These are phyloP conservation scores for Naegleria gruberi DNA, from an alignment of 208 protist genomes.

Conservation along the genomic window DNA sequence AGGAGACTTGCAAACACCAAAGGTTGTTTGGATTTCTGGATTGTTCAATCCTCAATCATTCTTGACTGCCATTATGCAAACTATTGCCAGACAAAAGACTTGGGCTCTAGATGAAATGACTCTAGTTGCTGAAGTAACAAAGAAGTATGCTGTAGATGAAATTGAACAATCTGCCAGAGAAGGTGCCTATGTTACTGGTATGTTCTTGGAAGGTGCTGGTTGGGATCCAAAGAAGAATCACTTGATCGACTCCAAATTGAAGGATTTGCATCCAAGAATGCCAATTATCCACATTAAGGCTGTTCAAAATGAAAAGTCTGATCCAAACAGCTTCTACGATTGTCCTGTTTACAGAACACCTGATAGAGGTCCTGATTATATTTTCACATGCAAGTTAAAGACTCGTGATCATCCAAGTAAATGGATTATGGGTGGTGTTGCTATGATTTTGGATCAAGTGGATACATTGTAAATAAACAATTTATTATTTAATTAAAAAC, in stretches of 20 bases:
- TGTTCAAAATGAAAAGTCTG: conserved; percentile 64
- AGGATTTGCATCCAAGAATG: conserved; percentile 86
- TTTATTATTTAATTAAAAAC: no score
- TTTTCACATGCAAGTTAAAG: conserved; percentile 89
- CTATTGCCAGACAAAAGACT: conserved; percentile 89
- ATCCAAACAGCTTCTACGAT: conserved; percentile 60
- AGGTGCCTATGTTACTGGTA: conserved; percentile 90
- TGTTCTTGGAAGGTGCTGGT: conserved; percentile 91
- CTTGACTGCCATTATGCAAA: conserved; percentile 96
- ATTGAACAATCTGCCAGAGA: conserved; percentile 86
- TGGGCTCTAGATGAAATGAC: conserved; percentile 92
- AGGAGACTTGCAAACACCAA: conserved; percentile 76
- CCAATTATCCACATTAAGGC: conserved; percentile 82
- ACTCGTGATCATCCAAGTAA: conserved; percentile 83
- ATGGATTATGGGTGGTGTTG: conserved; percentile 93
- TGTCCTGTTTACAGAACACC: conserved; percentile 96
- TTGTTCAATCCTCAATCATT: conserved; percentile 99
- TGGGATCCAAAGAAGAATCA: conserved; percentile 79
- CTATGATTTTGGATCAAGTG: conserved; percentile 85
- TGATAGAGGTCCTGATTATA: conserved; percentile 80
- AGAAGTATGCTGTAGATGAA: conserved; percentile 81
- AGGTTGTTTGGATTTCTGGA: conserved; percentile 80
- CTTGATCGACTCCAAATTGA: conserved; percentile 84
- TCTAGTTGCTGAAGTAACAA: conserved; percentile 81
- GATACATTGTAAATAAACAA: conserved; percentile 38